Conservation (phyloP, 805 yeast genomes). For the Tetrapisispora nanseiensis region DNA sequence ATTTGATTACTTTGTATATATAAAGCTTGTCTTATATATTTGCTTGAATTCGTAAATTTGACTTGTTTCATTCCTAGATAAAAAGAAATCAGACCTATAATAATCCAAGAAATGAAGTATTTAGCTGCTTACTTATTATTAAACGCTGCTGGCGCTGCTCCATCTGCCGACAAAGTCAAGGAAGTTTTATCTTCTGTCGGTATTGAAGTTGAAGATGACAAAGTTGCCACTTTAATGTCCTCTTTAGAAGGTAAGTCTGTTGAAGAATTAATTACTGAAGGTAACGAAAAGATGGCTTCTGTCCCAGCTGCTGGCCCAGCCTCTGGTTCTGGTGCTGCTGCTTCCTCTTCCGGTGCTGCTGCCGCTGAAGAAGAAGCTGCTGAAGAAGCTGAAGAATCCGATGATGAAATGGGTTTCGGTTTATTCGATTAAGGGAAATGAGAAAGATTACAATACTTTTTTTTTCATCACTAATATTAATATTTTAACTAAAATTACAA, state of each 20-base stretch:
- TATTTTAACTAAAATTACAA: too few species aligned
- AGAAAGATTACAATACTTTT: too few species aligned
- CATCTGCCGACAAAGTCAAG: conserved; percentile 88
- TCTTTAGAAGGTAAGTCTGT: conserved; percentile 91
- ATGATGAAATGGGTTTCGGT: conserved; percentile 87
- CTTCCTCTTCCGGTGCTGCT: conserved; percentile 38
- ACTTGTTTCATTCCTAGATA: too few species aligned
- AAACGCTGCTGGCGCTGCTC: conserved; percentile 93
- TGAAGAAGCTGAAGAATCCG: conserved; percentile 52
- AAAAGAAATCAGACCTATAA: background rate
- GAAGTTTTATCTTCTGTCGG: conserved; percentile 88
- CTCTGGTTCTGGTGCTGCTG: conserved; percentile 51
- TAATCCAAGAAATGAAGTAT: conserved; percentile 66
- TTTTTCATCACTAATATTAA: too few species aligned
- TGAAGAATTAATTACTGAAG: conserved; percentile 85
- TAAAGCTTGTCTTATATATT: too few species aligned
- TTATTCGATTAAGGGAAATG: conserved; percentile 77
- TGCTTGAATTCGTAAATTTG: too few species aligned
- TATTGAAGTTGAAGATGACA: conserved; percentile 86
- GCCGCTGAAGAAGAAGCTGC: conserved; percentile 49
- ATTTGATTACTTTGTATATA: too few species aligned
- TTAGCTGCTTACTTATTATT: conserved; percentile 98
- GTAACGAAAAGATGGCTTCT: conserved; percentile 92
- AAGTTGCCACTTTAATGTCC: conserved; percentile 67
- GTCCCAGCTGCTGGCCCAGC: conserved; percentile 98